Percentiles rank a stretch among this genome's conserved stretches.
Evolutionary conservation across 1,139 yeast genomes (phyloP).

Genomic region (Hanseniaspora uvarum): DNA sequence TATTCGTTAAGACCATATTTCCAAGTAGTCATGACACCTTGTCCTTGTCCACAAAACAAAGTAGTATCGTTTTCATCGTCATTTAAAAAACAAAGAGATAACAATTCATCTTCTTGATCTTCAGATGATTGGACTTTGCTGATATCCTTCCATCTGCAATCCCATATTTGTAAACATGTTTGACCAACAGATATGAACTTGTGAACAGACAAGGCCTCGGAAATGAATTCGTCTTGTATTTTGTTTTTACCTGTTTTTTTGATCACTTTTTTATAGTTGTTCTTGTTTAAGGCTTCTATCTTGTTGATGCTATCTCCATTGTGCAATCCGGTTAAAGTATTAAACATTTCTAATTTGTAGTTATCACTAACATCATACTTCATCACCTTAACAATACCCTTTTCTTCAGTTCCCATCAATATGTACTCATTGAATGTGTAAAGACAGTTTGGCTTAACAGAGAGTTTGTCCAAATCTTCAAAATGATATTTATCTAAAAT

Average conservation of each 20-base stretch:
- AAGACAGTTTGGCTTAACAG: conserved; percentile 3
- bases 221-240: conserved; percentile 9
- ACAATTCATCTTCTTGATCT: conserved; percentile 85
- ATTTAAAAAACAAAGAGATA: conserved; percentile 63
- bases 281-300: conserved; percentile 22
- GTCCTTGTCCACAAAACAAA: conserved; percentile 76
- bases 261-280: conserved; percentile 10
- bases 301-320: conserved; percentile 63
- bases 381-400: conserved; percentile 14
- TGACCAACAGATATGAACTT: conserved; percentile 76
- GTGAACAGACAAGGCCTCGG: conserved; percentile 43
- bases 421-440: conserved; percentile 12
- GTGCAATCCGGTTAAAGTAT: conserved; percentile 33
- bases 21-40: conserved; percentile 92
- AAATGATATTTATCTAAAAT: conserved; percentile 48
- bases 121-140: conserved; percentile 40
- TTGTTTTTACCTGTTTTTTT: conserved; percentile 9
- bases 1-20: conserved; percentile 54
- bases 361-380: neutral
- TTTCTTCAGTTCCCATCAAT: conserved; percentile 12
- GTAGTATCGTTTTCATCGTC: conserved; percentile 53
- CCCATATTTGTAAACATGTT: conserved; percentile 70
- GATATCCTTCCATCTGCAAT: conserved; percentile 46
- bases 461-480: conserved; percentile 31
- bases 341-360: conserved; percentile 1